Evolutionary conservation across 257 asterid genomes (phyloP).

Genomic region (Primulina huaijiensis): DNA sequence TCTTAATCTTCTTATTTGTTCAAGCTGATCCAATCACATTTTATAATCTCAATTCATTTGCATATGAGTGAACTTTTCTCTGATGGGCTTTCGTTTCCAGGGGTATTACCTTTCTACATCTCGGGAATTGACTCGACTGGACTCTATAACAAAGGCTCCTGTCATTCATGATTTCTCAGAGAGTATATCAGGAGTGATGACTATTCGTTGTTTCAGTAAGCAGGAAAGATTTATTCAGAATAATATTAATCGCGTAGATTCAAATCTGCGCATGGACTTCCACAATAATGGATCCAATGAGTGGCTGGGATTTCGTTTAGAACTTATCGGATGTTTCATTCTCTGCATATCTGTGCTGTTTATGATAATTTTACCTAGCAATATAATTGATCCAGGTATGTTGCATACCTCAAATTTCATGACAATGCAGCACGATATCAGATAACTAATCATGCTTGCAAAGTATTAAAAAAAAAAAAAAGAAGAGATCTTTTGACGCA

Average conservation of each 20-base stretch:
- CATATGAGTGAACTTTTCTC: too few species aligned
- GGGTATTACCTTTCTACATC: conserved; percentile 58
- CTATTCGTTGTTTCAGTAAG: conserved; percentile 61
- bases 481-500: too few species aligned
- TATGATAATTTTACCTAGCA: conserved; percentile 55
- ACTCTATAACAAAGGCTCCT: conserved; percentile 65
- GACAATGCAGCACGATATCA: too few species aligned
- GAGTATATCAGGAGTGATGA: conserved; percentile 60
- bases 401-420: not conserved
- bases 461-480: too few species aligned
- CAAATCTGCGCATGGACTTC: conserved; percentile 55
- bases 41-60: too few species aligned
- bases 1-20: too few species aligned
- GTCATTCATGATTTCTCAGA: conserved; percentile 78
- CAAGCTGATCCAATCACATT: too few species aligned
- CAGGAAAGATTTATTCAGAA: conserved; percentile 46
- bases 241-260: conserved; percentile 49
- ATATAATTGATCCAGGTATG: conserved; percentile 56
- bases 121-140: conserved; percentile 71
- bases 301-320: conserved; percentile 82
- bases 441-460: too few species aligned
- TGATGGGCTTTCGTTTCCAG: conserved; percentile 22
- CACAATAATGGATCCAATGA: conserved; percentile 67
- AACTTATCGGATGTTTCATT: conserved; percentile 57
- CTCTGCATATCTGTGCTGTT: conserved; percentile 48